Conservation (phyloP, 1,139 yeast species). For the Arxiozyma slooffiae region DNA sequence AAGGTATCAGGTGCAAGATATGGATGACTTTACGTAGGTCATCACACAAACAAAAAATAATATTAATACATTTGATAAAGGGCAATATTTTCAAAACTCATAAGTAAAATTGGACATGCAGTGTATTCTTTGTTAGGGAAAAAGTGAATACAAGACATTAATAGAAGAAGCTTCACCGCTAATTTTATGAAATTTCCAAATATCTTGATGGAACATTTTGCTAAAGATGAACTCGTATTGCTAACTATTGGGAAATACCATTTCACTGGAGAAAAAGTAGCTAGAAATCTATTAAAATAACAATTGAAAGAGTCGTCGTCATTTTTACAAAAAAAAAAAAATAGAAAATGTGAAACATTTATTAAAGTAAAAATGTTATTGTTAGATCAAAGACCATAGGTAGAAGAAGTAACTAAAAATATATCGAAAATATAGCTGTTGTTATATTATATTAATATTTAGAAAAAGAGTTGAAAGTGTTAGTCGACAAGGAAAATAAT, state of each 20-base stretch:
- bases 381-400: slow-evolving; percentile 74
- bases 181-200: slow-evolving; percentile 96
- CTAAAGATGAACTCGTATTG: slow-evolving; percentile 69
- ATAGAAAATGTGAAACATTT: slow-evolving; percentile 71
- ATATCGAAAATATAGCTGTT: slow-evolving; percentile 33
- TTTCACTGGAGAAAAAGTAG: slow-evolving; percentile 53
- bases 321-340: slow-evolving; percentile 47
- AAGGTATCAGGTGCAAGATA: slow-evolving; percentile 50
- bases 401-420: slow-evolving; percentile 25
- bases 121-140: slow-evolving; percentile 95
- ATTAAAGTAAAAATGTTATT: slow-evolving; percentile 87
- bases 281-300: slow-evolving; percentile 39
- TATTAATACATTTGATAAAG: slow-evolving; percentile 57
- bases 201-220: slow-evolving; percentile 87
- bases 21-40: slow-evolving; percentile 70
- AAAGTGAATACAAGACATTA: slow-evolving; percentile 78
- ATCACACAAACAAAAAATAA: slow-evolving; percentile 44
- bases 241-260: slow-evolving; percentile 66
- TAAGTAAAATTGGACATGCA: slow-evolving; percentile 96
- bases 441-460: slow-evolving; percentile 55
- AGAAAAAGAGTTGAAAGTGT: slow-evolving; percentile 46
- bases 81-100: slow-evolving; percentile 59
- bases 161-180: slow-evolving; percentile 92
- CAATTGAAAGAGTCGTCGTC: slow-evolving; percentile 43
- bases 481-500: slow-evolving; percentile 56